Evolutionary conservation across 2,329 filamentous ascomycete species (phyloP).

Genomic region (Colletotrichum australisinense): DNA sequence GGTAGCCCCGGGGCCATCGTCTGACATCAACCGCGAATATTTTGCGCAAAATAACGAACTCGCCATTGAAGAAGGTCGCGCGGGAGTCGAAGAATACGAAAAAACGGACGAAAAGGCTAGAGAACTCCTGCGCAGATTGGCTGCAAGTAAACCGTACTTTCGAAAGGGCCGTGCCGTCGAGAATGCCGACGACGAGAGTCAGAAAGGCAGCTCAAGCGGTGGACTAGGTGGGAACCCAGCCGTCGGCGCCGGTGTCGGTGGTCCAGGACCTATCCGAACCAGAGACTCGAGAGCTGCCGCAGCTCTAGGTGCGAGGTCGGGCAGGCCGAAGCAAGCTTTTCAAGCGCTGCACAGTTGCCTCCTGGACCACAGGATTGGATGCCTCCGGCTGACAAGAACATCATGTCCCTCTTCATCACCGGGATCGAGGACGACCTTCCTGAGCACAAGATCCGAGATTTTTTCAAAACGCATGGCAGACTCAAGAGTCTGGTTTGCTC

Average conservation of each 20-base stretch:
- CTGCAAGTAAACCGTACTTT: slow-evolving; percentile 95
- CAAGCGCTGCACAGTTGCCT: slow-evolving; percentile 78
- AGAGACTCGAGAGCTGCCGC: slow-evolving; percentile 68
- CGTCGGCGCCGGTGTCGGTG: slow-evolving; percentile 68
- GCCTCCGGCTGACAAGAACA: slow-evolving; percentile 84
- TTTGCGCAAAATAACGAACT: slow-evolving; percentile 98
- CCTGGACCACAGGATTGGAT: slow-evolving; percentile 87
- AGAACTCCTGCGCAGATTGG: slow-evolving; percentile 85
- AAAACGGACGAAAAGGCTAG: slow-evolving; percentile 97
- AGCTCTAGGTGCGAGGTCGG: slow-evolving; percentile 60
- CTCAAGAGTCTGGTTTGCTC: slow-evolving; percentile 95
- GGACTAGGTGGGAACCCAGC: slow-evolving; percentile 55
- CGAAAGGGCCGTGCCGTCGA: slow-evolving; percentile 85
- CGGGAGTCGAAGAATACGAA: slow-evolving; percentile 88
- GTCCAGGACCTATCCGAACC: slow-evolving; percentile 83
- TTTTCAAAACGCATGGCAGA: slow-evolving; percentile 90
- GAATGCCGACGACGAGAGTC: slow-evolving; percentile 52
- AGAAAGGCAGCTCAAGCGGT: slow-evolving; percentile 41
- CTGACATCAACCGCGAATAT: slow-evolving; percentile 94
- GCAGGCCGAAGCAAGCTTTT: slow-evolving; percentile 67
- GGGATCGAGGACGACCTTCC: slow-evolving; percentile 96
- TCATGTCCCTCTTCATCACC: slow-evolving; percentile 94
- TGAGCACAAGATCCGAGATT: slow-evolving; percentile 89
- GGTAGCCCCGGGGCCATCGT: slow-evolving; percentile 92
- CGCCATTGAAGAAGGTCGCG: slow-evolving; percentile 91